Evolutionary conservation across 2,329 filamentous ascomycete genomes (phyloP), one percentile per base, ranked within the genome.

Genomic region (Aspergillus tanneri): DNA sequence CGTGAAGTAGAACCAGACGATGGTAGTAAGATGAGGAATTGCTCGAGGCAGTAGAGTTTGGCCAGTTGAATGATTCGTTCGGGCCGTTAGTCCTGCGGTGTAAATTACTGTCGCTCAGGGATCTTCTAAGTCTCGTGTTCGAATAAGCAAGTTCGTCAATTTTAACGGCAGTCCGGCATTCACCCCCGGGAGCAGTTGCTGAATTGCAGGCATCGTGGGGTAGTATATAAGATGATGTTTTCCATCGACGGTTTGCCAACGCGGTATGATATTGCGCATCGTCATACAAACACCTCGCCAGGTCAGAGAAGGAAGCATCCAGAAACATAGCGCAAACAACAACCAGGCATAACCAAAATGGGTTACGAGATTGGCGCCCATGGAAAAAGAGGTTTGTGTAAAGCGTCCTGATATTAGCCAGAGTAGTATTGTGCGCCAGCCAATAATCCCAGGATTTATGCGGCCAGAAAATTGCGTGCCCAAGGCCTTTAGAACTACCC

Each of bases 271-370:
- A 34, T 14, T 34, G 9, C 14, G 30, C 30, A 10, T 34, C 30
- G 7, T 34, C 30, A 19, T 16, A 34, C 2, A 34, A 5, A 10
- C 19, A 11, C 8, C 16, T 9, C 30, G 30, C 30, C 14, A 34
- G 30, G 14, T 42, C 49, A 5, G 47, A 48, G 21, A 56, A 52
- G 9, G 54, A 25, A 3, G 54, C 5, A 22, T 43, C 30, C 9
- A 52, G 19, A 14, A 50, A 50, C 16, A 56, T 42, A 6, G 54
- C 52, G 4, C 52, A 54, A 21, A 24, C 46, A 27, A 41, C 46
- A 8, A 56, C 45, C 32, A 56, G 22, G 23, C 41, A 46, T 30
- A 56, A 28, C 54, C 54, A 56, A 23, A 56, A 56, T 16, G 40
- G 34, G 12, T 56, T 56, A 32, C 52, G 46, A 9, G 54, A 56